These are phyloP conservation scores for Verticillium zaregamsianum DNA, from an alignment of 2,329 filamentous ascomycete genomes.

Conservation along the genomic window DNA sequence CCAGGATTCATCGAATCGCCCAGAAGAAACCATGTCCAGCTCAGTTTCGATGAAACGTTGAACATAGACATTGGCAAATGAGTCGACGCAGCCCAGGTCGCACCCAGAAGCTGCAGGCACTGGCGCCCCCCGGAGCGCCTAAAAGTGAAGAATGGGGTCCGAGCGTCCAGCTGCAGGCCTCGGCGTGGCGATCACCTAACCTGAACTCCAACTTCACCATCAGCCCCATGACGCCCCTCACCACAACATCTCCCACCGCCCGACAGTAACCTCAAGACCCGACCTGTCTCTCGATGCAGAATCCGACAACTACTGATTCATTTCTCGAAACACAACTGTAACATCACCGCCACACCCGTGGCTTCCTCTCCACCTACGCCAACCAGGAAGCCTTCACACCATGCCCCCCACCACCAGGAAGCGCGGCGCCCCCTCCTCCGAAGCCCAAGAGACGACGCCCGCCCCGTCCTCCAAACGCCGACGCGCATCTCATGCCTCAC, in stretches of 20 bases:
- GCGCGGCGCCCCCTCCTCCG: constrained; percentile 7
- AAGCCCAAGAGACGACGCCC: constrained; percentile 1
- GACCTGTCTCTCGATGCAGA: too few relatives aligned
- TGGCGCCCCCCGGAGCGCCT: not conserved
- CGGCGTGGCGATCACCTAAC: not conserved
- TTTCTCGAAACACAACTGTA: too few relatives aligned
- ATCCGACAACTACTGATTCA: too few relatives aligned
- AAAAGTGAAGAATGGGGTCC: not conserved
- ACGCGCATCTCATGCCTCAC: constrained; percentile 9
- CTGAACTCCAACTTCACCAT: not conserved
- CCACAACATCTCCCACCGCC: not conserved
- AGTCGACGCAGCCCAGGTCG: too few relatives aligned
- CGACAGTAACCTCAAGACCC: too few relatives aligned
- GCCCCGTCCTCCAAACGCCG: constrained; percentile 7
- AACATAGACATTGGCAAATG: too few relatives aligned
- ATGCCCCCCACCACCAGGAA: constrained; percentile 6
- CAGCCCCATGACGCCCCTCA: not conserved
- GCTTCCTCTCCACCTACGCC: not conserved
- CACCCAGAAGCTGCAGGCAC: too few relatives aligned
- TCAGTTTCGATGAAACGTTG: too few relatives aligned
- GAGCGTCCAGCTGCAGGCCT: not conserved
- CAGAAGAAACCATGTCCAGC: too few relatives aligned
- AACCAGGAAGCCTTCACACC: not conserved
- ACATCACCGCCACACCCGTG: not conserved
- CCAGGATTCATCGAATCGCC: too few relatives aligned